Percentiles rank a stretch among this genome's conserved stretches.
Evolutionary conservation across 2,329 filamentous ascomycete species (phyloP).

Genomic region (Dothideomycetes sp.): DNA sequence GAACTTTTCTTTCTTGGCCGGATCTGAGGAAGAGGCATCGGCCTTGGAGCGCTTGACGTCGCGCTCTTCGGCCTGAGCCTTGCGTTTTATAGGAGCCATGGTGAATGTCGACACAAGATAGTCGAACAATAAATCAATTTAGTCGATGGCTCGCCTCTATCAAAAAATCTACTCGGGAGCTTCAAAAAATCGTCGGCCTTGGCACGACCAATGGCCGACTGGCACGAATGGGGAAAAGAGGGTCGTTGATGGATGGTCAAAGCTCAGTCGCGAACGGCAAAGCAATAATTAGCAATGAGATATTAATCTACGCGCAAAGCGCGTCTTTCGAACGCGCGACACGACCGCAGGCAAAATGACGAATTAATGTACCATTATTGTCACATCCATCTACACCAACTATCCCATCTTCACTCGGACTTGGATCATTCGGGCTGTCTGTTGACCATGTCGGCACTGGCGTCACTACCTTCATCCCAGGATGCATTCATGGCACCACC

Average conservation of each 20-base stretch:
- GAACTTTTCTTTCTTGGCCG: slow-evolving; percentile 13
- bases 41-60: slow-evolving; percentile 27
- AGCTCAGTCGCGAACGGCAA: no score
- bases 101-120: neutral
- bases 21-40: slow-evolving; percentile 16
- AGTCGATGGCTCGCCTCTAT: neutral
- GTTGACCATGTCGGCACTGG: slow-evolving; percentile 4
- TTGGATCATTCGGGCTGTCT: neutral
- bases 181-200: slow-evolving; percentile 1
- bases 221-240: no score
- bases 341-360: no score
- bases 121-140: neutral
- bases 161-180: slow-evolving; percentile 1
- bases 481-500: slow-evolving; percentile 26
- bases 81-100: slow-evolving; percentile 40
- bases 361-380: no score
- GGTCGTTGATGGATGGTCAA: no score
- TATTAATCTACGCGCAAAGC: no score
- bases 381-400: no score
- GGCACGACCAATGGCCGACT: neutral
- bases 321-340: no score
- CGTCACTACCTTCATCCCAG: slow-evolving; percentile 20
- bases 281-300: no score
- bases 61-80: slow-evolving; percentile 32
- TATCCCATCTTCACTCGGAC: slow-evolving; percentile 1